Percentiles rank a stretch among this genome's conserved stretches.
These are phyloP conservation scores for Furcasterigmium furcatum DNA, from an alignment of 2,329 filamentous ascomycete species.

Conservation along the genomic window DNA sequence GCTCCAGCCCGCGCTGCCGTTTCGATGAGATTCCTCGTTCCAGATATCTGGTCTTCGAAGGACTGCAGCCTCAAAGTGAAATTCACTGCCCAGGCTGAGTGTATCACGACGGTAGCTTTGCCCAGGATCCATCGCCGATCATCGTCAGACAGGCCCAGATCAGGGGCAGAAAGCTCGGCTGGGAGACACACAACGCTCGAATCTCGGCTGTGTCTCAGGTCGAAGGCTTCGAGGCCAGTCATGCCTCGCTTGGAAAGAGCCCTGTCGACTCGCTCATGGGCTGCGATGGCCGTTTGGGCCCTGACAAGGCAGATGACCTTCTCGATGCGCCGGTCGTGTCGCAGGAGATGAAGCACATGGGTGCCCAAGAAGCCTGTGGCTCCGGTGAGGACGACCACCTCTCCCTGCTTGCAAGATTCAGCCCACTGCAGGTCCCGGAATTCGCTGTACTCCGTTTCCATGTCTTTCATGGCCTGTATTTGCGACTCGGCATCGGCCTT, in stretches of 20 bases:
- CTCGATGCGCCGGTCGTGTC: conserved; percentile 18
- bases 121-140: neutral
- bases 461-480: neutral
- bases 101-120: conserved; percentile 12
- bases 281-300: conserved; percentile 11
- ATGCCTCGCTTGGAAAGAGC: neutral
- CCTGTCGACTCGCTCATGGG: neutral
- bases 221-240: neutral
- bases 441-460: neutral
- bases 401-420: neutral
- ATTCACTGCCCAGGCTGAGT: conserved; percentile 16
- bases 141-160: conserved; percentile 15
- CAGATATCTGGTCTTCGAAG: conserved; percentile 13
- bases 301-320: conserved; percentile 35
- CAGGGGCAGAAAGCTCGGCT: conserved; percentile 2
- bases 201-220: neutral
- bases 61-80: conserved; percentile 12
- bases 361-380: conserved; percentile 32
- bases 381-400: conserved; percentile 26
- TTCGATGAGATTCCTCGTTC: conserved; percentile 9
- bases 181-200: neutral
- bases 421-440: neutral
- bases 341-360: conserved; percentile 26
- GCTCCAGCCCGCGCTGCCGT: conserved; percentile 3
- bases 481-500: too few species aligned